Conservation (phyloP, 495 filamentous ascomycete species). For the Penicillium canescens region DNA sequence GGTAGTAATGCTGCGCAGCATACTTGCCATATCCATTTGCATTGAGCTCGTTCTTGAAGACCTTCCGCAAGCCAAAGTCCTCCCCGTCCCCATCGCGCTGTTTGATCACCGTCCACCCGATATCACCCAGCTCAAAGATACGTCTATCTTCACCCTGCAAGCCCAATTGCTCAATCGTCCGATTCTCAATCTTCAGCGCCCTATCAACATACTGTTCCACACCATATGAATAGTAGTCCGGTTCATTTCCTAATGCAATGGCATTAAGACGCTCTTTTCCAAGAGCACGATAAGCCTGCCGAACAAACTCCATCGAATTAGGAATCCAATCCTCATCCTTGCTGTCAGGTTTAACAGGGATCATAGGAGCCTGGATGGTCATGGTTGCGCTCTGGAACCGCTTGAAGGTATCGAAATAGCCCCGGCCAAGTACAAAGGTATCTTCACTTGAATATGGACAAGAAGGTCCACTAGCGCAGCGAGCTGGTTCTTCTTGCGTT, state of each 20-base stretch:
- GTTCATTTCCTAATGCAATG: slow-evolving; percentile 29
- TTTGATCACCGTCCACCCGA: slow-evolving; percentile 7
- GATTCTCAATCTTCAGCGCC: slow-evolving; percentile 5
- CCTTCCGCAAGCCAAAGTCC: slow-evolving; percentile 3
- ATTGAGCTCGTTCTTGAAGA: slow-evolving; percentile 5
- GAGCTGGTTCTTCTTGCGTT: slow-evolving; percentile 5
- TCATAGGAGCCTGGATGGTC: slow-evolving; percentile 28
- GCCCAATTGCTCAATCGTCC: slow-evolving; percentile 10
- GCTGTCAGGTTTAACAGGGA: slow-evolving; percentile 13
- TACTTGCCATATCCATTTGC: slow-evolving; percentile 14
- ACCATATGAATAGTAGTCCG: slow-evolving; percentile 12
- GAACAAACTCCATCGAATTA: slow-evolving; percentile 14
- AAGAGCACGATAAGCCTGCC: slow-evolving; percentile 13
- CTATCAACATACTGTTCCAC: slow-evolving; percentile 11
- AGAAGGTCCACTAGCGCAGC: slow-evolving; percentile 3
- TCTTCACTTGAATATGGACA: slow-evolving; percentile 6
- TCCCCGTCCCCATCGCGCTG: neutral
- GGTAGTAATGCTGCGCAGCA: slow-evolving; percentile 26
- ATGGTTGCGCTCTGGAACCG: slow-evolving; percentile 12
- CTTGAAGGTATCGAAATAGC: slow-evolving; percentile 24
- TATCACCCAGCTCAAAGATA: slow-evolving; percentile 23
- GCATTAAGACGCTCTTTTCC: slow-evolving; percentile 18
- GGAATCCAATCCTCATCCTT: slow-evolving; percentile 7
- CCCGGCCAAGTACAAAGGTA: slow-evolving; percentile 14
- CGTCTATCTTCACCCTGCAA: neutral